Base-by-base conservation (phyloP, 441 rosid genomes). In the Dalechampia spathulata region DNA sequence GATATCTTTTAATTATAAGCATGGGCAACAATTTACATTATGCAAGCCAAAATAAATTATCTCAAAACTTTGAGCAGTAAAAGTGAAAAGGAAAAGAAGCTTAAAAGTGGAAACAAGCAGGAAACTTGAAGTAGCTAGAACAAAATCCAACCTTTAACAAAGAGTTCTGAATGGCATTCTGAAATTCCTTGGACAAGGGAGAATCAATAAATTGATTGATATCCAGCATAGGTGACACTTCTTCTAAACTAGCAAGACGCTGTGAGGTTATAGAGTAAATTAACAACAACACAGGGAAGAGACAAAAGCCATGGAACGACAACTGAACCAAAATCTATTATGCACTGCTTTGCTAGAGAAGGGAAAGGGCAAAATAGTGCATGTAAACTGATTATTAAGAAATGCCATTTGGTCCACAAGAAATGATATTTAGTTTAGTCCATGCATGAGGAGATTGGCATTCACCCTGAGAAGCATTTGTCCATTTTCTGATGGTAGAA, bases 381-480 rank as follows among this genome's bases (percentile, higher is more conserved):
- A 12, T 20, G 46, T 17, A 26, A 20, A 61, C 42, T 41, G 17
- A 45, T 14, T 42, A 2, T 28, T 8, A 16, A 36, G 8, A 34
- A 60, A 30, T 30, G 34, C 4, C 34, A 30, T 30, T 26, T 46
- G 12, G 22, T 22, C 20, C 22, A 27, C 22, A 49, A 55, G 43
- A 63, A 40, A 63, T 20, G 8, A 50, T 25, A 22, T 40, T 20
- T 14, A 17, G n/a, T 21, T 40, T 22, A 49, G 21, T 2, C 17
- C 62, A 28, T 23, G 65, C 49, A 17, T 37, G 41, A 46, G 9
- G 55, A n/a, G 62, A 53, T 56, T 45, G 57, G 38, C 7, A 39
- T 57, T 75, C 68, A 87, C 97, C 91, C 91, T 83, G 52, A 90
- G 86, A 78, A 90, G 85, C 96, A 90, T 83, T 8, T 85, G 88